Evolutionary conservation across 768 basidiomycete genomes (phyloP).

Genomic region (Piloderma croceum): DNA sequence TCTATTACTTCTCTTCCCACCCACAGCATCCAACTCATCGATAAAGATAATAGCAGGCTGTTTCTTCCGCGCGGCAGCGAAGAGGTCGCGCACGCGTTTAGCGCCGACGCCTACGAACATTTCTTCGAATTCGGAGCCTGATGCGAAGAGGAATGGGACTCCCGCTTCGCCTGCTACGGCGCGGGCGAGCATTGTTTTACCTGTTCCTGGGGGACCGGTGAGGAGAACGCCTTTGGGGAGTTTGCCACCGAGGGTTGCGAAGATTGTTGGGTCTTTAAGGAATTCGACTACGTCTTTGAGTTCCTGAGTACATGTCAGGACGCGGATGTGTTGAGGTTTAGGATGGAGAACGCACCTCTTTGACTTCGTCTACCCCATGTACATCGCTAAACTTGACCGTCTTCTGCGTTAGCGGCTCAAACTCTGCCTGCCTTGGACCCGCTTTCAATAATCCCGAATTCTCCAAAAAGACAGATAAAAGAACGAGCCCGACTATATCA

Average conservation of each 20-base stretch:
- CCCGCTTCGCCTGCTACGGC: constrained; percentile 98
- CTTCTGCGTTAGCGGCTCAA: constrained; percentile 76
- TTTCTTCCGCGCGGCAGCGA: constrained; percentile 88
- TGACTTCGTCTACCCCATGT: constrained; percentile 96
- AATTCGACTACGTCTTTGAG: constrained; percentile 93
- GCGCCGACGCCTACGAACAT: constrained; percentile 97
- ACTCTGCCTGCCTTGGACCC: constrained; percentile 74
- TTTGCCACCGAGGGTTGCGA: constrained; percentile 88
- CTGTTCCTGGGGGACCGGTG: constrained; percentile 92
- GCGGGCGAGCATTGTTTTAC: constrained; percentile 96
- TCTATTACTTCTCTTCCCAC: constrained; percentile 77
- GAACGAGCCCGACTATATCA: constrained; percentile 66
- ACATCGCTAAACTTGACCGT: constrained; percentile 91
- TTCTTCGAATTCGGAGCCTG: constrained; percentile 95
- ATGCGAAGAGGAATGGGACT: constrained; percentile 96
- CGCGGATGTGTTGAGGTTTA: not conserved
- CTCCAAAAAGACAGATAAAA: constrained; percentile 86
- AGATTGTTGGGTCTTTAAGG: constrained; percentile 86
- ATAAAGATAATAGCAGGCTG: constrained; percentile 98
- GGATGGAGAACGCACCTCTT: constrained; percentile 52
- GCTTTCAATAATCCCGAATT: constrained; percentile 91
- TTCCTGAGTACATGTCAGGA: constrained; percentile 48
- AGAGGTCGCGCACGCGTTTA: constrained; percentile 91
- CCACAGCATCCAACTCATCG: constrained; percentile 92
- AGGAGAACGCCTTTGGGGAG: constrained; percentile 90